Base-by-base conservation (phyloP, 495 filamentous ascomycete genomes). In the Aspergillus baeticus region DNA sequence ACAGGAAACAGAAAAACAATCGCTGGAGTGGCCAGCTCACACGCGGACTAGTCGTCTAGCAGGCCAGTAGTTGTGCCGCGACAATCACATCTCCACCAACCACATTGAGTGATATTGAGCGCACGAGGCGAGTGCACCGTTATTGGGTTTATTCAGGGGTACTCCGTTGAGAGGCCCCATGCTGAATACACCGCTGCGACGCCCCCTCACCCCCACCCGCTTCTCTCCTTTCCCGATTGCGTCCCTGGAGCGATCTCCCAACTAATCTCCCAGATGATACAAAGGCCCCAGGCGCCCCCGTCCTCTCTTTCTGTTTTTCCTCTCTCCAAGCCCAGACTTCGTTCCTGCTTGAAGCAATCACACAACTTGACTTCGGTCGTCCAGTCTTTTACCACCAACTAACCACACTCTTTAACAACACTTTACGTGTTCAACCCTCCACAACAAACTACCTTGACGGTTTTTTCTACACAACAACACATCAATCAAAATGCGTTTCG, bases 401-500 rank as follows among this genome's bases (percentile, higher is more conserved):
- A 68, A 62, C 37, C 52, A 60, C 36, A 44, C 37, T 46, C 39
- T 51, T 50, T 44, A 23, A 42, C 54, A 20, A 41, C 46, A 26
- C 41, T 45, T 21, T 23, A 34, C 46, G 52, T 55, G 41, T 42
- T 46, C 23, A 14, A 23, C n/a, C 15, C 18, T 45, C 33, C 14
- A 48, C 43, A 47, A 56, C 63, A 62, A 66, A 63, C 44, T 56
- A 69, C 70, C 67, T 71, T 66, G 58, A 70, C 71, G 69, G 65
- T 65, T 69, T 67, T 57, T 59, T 58, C 63, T 55, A 65, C 57
- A 51, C 47, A 69, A 61, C 60, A 59, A 54, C 18, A 59, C 22
- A 51, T 61, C 74, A 70, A 56, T 75, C 76, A 81, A 74, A 69
- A 82, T 82, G 79, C 79, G 77, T 79, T 82, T 80, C 60, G 54